Percentiles rank a stretch among this genome's conserved stretches.
Conservation (phyloP, 306 rosid genomes). For the Cicer chorassanicum region DNA sequence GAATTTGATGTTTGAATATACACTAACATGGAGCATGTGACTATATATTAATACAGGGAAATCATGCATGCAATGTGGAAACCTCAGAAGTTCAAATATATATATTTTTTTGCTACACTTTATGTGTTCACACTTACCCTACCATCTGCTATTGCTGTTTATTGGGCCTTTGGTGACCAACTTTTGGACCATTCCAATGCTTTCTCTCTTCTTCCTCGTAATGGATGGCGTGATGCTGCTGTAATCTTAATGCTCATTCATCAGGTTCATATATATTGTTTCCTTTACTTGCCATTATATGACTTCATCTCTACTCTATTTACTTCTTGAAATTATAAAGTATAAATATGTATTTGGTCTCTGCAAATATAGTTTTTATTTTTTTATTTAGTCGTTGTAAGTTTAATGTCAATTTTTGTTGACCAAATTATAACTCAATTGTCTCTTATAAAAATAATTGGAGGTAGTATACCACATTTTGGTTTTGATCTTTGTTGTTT, state of each 20-base stretch:
- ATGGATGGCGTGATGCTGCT: conserved; percentile 77
- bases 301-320: no score
- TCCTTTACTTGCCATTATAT: neutral
- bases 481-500: no score
- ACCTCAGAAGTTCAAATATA: conserved; percentile 86
- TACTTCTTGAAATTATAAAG: no score
- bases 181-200: conserved; percentile 83
- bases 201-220: conserved; percentile 76
- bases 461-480: no score
- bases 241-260: conserved; percentile 93
- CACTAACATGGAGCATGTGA: conserved; percentile 44
- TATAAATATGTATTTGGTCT: no score
- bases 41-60: conserved; percentile 61
- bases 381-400: no score
- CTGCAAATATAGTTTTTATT: no score
- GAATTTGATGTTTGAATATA: conserved; percentile 8
- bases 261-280: conserved; percentile 59
- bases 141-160: conserved; percentile 84
- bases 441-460: no score
- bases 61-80: conserved; percentile 99
- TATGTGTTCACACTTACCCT: conserved; percentile 91
- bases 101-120: conserved; percentile 78
- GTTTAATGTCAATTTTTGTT: no score
- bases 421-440: no score
- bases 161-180: conserved; percentile 96